phyloP scores from a whole-genome alignment of 2,329 filamentous ascomycete species.

The Tolypocladium ophioglossoides region DNA sequence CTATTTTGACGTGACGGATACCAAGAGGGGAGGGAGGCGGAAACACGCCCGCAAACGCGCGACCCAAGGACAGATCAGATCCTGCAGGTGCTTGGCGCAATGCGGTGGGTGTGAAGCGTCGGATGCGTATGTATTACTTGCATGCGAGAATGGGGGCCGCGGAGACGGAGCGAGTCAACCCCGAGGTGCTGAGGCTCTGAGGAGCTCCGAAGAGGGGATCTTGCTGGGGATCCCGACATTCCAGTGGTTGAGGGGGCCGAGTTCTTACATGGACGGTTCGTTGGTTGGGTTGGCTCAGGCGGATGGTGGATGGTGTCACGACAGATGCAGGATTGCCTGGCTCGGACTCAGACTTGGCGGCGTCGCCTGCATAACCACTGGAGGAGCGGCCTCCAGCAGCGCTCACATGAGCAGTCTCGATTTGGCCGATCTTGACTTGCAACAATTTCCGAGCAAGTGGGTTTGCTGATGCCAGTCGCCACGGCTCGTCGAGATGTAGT shows the following conservation, averaged over 20 bases:
- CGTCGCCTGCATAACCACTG: not conserved
- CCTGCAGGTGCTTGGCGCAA: not conserved
- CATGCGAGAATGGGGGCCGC: not conserved
- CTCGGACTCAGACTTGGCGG: not conserved
- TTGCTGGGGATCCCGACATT: not conserved
- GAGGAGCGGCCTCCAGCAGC: not conserved
- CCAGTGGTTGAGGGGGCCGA: not conserved
- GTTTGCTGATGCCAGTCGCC: too few species aligned
- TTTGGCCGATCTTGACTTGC: too few species aligned
- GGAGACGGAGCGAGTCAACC: not conserved
- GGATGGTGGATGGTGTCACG: not conserved
- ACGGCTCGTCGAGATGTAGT: too few species aligned
- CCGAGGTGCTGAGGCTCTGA: not conserved
- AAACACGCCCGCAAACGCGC: not conserved
- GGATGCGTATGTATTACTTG: too few species aligned
- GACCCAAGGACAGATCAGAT: not conserved
- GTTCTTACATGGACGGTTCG: not conserved
- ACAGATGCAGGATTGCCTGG: not conserved
- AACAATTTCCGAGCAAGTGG: too few species aligned
- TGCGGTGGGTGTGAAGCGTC: not conserved
- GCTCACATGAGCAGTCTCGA: not conserved
- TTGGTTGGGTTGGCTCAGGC: not conserved
- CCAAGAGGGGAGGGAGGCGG: too few species aligned
- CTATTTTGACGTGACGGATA: too few species aligned
- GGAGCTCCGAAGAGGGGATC: too few species aligned